phyloP scores from a whole-genome alignment of 139 green algal genomes.

The Eudorina sp. region DNA sequence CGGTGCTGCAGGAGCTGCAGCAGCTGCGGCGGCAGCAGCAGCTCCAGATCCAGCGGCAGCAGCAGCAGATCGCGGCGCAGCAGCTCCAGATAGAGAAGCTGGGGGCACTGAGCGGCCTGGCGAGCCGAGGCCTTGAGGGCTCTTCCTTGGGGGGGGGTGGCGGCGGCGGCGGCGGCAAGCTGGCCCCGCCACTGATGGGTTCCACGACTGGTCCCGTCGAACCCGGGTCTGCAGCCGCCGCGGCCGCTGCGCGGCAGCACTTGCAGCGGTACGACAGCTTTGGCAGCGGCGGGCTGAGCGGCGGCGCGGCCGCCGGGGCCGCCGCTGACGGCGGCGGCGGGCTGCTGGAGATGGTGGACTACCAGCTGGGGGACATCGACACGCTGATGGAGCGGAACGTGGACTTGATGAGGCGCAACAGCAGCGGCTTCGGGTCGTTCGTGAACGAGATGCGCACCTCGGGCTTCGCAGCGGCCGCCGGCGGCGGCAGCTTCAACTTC shows the following conservation, averaged over 20 bases:
- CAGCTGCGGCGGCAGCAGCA: conserved; percentile 11
- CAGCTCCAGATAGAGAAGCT: conserved; percentile 21
- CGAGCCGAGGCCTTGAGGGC: neutral
- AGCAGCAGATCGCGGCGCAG: conserved; percentile 4
- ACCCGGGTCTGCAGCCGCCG: neutral
- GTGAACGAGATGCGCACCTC: neutral
- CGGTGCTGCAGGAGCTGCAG: neutral
- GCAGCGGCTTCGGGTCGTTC: conserved; percentile 17
- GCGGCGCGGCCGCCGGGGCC: neutral
- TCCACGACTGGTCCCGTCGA: neutral
- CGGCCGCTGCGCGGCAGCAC: neutral
- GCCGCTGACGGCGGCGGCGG: neutral
- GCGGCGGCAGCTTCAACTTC: neutral
- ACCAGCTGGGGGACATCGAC: conserved; percentile 1
- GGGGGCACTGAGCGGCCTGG: neutral
- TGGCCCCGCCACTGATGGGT: neutral
- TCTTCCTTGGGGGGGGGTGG: neutral
- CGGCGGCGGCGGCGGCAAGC: neutral
- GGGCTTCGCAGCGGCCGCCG: neutral
- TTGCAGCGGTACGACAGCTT: neutral
- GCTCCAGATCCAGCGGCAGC: neutral
- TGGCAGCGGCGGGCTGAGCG: neutral
- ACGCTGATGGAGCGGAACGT: conserved; percentile 2
- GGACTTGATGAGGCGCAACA: conserved; percentile 27
- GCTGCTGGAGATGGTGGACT: neutral